Conservation (phyloP, 495 filamentous ascomycete genomes). For the Podospora australis region DNA sequence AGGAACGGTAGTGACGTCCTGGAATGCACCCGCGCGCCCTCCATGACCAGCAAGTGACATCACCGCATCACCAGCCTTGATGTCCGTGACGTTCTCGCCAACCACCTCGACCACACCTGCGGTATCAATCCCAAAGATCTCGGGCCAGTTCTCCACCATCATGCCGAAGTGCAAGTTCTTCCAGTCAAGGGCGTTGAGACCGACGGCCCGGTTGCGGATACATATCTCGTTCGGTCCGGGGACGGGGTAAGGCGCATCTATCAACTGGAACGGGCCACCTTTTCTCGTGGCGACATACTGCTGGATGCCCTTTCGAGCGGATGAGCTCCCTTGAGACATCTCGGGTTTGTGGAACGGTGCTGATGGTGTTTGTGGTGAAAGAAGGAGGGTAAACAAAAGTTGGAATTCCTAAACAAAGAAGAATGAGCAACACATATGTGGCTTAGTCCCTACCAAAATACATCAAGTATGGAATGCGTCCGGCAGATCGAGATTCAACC, state of each 20-base stretch:
- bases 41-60: slow-evolving; percentile 20
- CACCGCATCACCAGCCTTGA: slow-evolving; percentile 37
- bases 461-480: no score
- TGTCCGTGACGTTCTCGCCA: slow-evolving; percentile 21
- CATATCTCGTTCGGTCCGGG: slow-evolving; percentile 33
- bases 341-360: no score
- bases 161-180: slow-evolving; percentile 32
- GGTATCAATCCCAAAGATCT: slow-evolving; percentile 48
- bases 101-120: slow-evolving; percentile 34
- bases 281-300: background rate
- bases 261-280: slow-evolving; percentile 2
- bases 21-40: slow-evolving; percentile 29
- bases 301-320: background rate
- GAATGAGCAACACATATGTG: no score
- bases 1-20: slow-evolving; percentile 31
- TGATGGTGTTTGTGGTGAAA: background rate
- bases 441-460: no score
- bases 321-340: no score
- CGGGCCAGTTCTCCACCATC: slow-evolving; percentile 36
- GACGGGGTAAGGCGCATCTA: background rate
- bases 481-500: no score
- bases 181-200: slow-evolving; percentile 45
- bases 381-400: background rate
- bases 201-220: slow-evolving; percentile 34
- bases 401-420: no score